Percentiles rank a stretch among this genome's conserved stretches.
These are phyloP conservation scores for Malus fusca DNA, from an alignment of 306 rosid species.

Conservation along the genomic window DNA sequence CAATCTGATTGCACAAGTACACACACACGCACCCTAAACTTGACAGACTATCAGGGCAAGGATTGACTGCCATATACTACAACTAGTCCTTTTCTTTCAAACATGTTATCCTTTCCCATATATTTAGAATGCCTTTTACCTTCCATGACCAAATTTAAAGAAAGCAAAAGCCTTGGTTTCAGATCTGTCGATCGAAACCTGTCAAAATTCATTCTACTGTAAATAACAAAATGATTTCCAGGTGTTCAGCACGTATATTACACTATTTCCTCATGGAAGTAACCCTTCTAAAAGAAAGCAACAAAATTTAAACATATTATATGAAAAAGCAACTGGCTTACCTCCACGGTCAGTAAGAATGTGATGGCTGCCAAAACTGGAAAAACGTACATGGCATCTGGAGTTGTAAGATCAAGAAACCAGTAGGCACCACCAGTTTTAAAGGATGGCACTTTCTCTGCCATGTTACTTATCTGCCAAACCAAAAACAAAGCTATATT, in stretches of 20 bases:
- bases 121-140: not conserved
- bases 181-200: not conserved
- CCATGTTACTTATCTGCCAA: slow-evolving; percentile 71
- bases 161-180: not conserved
- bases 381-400: slow-evolving; percentile 56
- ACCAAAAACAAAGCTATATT: slow-evolving; percentile 24
- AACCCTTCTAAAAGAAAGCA: not conserved
- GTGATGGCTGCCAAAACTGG: slow-evolving; percentile 74
- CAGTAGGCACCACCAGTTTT: slow-evolving; percentile 83
- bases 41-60: not conserved
- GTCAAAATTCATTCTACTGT: not conserved
- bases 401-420: slow-evolving; percentile 87
- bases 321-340: slow-evolving; percentile 19
- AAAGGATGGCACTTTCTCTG: slow-evolving; percentile 85
- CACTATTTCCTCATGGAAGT: not conserved
- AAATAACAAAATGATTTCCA: not conserved
- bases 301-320: not conserved
- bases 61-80: not conserved
- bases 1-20: not conserved
- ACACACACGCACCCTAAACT: not conserved
- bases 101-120: not conserved
- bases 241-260: not conserved
- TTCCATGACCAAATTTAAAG: not conserved
- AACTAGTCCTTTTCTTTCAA: not conserved
- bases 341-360: slow-evolving; percentile 84